Evolutionary conservation across 768 basidiomycete species (phyloP).

Genomic region (Tephrocybe sp.): DNA sequence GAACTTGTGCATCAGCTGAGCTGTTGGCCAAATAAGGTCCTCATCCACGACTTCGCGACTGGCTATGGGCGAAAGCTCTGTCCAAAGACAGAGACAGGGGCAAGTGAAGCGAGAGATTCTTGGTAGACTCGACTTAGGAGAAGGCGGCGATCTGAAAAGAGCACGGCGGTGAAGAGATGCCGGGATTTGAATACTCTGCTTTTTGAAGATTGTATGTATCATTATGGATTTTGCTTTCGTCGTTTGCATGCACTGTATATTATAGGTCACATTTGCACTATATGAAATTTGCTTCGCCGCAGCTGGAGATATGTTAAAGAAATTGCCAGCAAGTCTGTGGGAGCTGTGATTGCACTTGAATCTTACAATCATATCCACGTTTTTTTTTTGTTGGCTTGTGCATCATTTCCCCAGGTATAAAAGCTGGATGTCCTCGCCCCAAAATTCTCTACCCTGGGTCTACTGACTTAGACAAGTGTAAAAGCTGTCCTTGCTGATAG

Average conservation of each 20-base stretch:
- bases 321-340: neutral
- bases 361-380: no score
- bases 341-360: neutral
- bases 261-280: neutral
- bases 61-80: conserved; percentile 37
- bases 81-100: conserved; percentile 30
- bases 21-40: conserved; percentile 15
- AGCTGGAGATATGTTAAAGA: no score
- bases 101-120: conserved; percentile 31
- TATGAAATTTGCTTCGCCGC: no score
- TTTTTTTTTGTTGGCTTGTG: neutral
- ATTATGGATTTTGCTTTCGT: conserved; percentile 7
- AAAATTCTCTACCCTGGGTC: no score
- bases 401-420: neutral
- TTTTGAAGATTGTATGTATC: conserved; percentile 2
- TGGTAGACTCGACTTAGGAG: conserved; percentile 35
- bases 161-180: conserved; percentile 16
- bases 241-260: conserved; percentile 7
- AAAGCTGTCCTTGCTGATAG: no score
- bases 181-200: neutral
- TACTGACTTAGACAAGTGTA: no score
- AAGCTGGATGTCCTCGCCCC: neutral
- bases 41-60: conserved; percentile 22
- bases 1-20: neutral
- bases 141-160: conserved; percentile 47